Percentiles rank a stretch among this genome's conserved stretches.
These are phyloP conservation scores for Nannochloris sp. DNA, from an alignment of 139 green algal genomes.

Conservation along the genomic window DNA sequence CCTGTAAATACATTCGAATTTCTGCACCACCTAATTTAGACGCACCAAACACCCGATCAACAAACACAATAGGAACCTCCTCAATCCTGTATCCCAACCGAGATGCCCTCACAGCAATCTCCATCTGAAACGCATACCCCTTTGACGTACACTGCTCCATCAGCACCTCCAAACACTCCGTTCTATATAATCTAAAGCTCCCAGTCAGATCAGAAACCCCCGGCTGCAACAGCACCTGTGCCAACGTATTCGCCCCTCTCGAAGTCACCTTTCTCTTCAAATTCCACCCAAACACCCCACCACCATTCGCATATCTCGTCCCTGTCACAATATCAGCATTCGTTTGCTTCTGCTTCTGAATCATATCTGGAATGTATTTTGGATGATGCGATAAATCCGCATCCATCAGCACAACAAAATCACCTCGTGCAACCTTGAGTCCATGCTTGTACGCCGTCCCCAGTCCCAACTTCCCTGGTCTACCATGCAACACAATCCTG, in stretches of 20 bases:
- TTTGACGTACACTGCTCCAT: conserved; percentile 31
- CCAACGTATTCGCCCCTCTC: conserved; percentile 85
- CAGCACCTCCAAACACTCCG: conserved; percentile 38
- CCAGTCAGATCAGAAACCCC: conserved; percentile 82
- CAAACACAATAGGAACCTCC: conserved; percentile 97
- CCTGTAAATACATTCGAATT: conserved; percentile 75
- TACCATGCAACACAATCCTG: conserved; percentile 36
- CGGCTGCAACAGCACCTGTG: conserved; percentile 63
- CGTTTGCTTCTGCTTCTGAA: conserved; percentile 45
- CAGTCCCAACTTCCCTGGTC: conserved; percentile 72
- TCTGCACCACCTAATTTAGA: conserved; percentile 88
- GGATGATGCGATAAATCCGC: conserved; percentile 93
- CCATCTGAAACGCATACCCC: conserved; percentile 95
- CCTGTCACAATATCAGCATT: conserved; percentile 78
- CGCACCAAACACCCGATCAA: conserved; percentile 87
- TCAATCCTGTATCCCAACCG: conserved; percentile 41
- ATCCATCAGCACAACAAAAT: conserved; percentile 93
- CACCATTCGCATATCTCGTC: conserved; percentile 68
- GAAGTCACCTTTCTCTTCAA: conserved; percentile 79
- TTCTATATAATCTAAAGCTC: conserved; percentile 83
- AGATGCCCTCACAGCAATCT: conserved; percentile 83
- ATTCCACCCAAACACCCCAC: conserved; percentile 87
- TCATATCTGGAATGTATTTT: conserved; percentile 62
- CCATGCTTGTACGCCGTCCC: conserved; percentile 70
- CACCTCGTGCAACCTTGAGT: conserved; percentile 48